Evolutionary conservation across 2,329 filamentous ascomycete genomes (phyloP).

Genomic region (Apiospora hydei): DNA sequence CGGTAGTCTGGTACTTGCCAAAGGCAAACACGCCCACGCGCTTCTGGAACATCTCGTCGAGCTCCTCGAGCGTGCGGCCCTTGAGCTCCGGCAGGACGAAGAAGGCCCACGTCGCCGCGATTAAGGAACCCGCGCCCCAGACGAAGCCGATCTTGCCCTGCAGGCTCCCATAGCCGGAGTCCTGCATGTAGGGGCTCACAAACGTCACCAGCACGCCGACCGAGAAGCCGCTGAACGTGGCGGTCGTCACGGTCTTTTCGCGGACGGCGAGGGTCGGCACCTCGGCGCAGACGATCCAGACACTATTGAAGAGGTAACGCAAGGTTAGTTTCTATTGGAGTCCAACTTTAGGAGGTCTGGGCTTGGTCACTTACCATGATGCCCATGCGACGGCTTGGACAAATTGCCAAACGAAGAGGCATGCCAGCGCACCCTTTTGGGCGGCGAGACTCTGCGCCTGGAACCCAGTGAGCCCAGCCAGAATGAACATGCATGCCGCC

Average conservation of each 20-base stretch:
- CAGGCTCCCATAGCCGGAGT: slow-evolving; percentile 36
- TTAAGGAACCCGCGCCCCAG: slow-evolving; percentile 38
- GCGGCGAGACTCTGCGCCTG: slow-evolving; percentile 19
- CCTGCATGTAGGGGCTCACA: slow-evolving; percentile 42
- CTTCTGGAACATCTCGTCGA: slow-evolving; percentile 40
- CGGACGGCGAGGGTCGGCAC: slow-evolving; percentile 37
- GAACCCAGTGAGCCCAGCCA: slow-evolving; percentile 27
- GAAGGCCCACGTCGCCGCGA: slow-evolving; percentile 37
- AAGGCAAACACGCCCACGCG: slow-evolving; percentile 21
- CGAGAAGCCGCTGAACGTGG: slow-evolving; percentile 38
- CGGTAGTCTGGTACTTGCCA: slow-evolving; percentile 23
- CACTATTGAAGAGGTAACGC: slow-evolving; percentile 21
- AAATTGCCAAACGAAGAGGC: slow-evolving; percentile 31
- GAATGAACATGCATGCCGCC: slow-evolving; percentile 28
- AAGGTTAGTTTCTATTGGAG: not conserved
- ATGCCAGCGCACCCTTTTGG: slow-evolving; percentile 29
- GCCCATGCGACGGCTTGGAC: slow-evolving; percentile 30
- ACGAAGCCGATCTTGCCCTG: slow-evolving; percentile 36
- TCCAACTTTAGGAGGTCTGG: not conserved
- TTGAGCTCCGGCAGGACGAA: slow-evolving; percentile 43
- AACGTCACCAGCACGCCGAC: slow-evolving; percentile 38
- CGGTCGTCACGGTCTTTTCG: slow-evolving; percentile 40
- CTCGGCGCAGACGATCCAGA: slow-evolving; percentile 42
- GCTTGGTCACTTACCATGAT: slow-evolving; percentile 27
- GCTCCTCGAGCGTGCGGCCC: slow-evolving; percentile 40